These are phyloP conservation scores for Phytophthora brassicae DNA, from an alignment of 352 stramenopile genomes.

Conservation along the genomic window DNA sequence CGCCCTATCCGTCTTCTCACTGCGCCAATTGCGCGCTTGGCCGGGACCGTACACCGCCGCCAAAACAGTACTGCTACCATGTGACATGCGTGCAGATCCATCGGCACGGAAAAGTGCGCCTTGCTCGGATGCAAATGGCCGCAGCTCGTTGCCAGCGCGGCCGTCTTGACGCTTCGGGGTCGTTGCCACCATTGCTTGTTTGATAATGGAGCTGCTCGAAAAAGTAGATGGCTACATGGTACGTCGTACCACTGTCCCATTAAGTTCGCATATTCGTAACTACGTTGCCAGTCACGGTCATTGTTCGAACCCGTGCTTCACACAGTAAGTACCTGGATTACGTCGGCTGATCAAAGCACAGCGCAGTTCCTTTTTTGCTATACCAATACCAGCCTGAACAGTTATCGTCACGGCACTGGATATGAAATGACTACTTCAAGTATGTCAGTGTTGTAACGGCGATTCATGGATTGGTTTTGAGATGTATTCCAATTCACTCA, in stretches of 20 bases:
- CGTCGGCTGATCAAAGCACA: too few species aligned
- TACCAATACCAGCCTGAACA: too few species aligned
- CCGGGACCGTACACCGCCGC: conserved; percentile 76
- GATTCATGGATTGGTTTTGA: too few species aligned
- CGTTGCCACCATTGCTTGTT: conserved; percentile 43
- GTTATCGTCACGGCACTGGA: too few species aligned
- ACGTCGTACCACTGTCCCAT: background rate
- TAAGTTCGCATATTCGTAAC: background rate
- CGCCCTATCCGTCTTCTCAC: conserved; percentile 62
- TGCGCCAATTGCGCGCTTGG: conserved; percentile 71
- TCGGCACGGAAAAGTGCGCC: conserved; percentile 79
- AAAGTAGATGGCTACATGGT: conserved; percentile 5
- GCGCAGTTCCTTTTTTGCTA: too few species aligned
- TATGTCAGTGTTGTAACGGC: too few species aligned
- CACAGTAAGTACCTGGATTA: too few species aligned
- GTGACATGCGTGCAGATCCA: conserved; percentile 75
- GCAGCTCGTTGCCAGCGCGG: conserved; percentile 73
- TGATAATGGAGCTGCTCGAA: conserved; percentile 5
- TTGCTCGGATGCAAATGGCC: conserved; percentile 73
- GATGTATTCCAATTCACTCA: too few species aligned
- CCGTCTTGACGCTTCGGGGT: conserved; percentile 57
- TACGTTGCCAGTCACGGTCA: too few species aligned
- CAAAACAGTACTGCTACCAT: conserved; percentile 73
- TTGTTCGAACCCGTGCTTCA: too few species aligned
- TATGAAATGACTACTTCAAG: too few species aligned